phyloP scores from a whole-genome alignment of 2,329 filamentous ascomycete genomes.

The Cytospora piceae region DNA sequence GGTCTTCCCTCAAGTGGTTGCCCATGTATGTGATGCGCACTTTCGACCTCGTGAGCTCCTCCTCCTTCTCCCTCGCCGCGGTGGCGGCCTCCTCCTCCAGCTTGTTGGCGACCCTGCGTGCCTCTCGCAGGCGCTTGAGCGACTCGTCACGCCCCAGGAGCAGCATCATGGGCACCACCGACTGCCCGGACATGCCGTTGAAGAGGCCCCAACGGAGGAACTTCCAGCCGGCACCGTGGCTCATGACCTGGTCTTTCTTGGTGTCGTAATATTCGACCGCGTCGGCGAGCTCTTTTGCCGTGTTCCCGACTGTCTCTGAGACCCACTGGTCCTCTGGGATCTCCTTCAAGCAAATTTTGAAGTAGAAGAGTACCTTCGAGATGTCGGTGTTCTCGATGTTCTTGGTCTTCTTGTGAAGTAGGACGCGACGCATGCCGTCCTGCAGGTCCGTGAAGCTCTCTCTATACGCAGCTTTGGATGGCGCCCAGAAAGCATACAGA shows the following conservation, averaged over 20 bases:
- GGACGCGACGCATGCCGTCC: constrained; percentile 14
- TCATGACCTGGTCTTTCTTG: constrained; percentile 13
- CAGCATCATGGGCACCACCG: constrained; percentile 35
- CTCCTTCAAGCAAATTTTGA: constrained; percentile 4
- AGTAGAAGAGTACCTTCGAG: constrained; percentile 10
- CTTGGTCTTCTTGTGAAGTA: neutral
- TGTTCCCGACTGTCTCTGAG: constrained; percentile 10
- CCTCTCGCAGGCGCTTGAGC: constrained; percentile 32
- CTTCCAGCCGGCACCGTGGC: constrained; percentile 33
- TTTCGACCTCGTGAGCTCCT: neutral
- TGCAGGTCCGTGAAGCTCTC: constrained; percentile 19
- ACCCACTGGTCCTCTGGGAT: constrained; percentile 15
- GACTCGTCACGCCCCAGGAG: constrained; percentile 39
- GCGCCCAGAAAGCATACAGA: constrained; percentile 24
- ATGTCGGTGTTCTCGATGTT: constrained; percentile 18
- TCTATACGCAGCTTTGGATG: constrained; percentile 13
- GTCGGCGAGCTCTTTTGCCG: constrained; percentile 17
- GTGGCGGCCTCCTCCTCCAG: constrained; percentile 6
- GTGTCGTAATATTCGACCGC: constrained; percentile 24
- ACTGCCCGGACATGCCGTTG: constrained; percentile 34
- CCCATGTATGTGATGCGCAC: neutral
- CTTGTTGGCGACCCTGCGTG: constrained; percentile 7
- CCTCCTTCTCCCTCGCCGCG: neutral
- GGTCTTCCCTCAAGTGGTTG: neutral
- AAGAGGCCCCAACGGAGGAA: constrained; percentile 40